Base-by-base conservation (phyloP, 306 rosid species). In the Vigna reflexopilosa region DNA sequence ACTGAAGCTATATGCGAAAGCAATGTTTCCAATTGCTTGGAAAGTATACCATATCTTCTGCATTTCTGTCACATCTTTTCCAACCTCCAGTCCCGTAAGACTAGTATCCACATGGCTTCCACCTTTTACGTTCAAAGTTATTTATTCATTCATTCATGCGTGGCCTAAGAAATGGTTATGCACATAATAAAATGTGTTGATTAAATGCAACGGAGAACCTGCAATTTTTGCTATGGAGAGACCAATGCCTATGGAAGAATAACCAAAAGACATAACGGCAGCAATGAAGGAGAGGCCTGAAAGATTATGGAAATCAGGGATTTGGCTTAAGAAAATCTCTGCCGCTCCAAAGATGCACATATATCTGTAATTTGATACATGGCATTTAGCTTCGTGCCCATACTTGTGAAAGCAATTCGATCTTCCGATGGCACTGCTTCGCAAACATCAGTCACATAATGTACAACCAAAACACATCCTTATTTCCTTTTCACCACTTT, bases 191-290 rank as follows among this genome's bases (percentile, higher is more conserved):
- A 30, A 30, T 30, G 34, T 30, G 34, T 30, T 30, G 5, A 30
- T 30, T 30, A 30, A 30, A 30, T 30, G 34, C 34, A 30, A 30
- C 34, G 34, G 34, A 30, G 34, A 30, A 86, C 89, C 89, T 83
- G 89, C 85, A 73, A 86, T 40, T 63, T 69, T 86, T 58, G 85
- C 89, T 20, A 80, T 73, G 79, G 89, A 73, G 50, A 86, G 87
- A 50, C 62, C 85, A 50, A 86, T 10, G 5, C 84, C 82, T 13
- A 86, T 83, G 50, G 40, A 14, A 70, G 85, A 34, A 51, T 86
- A 86, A 57, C 87, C 75, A 70, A 83, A 50, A 13, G 89, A 86
- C 89, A 86, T 86, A 36, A 81, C 0, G 0, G 87, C 84, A 38
- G 89, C 85, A 42, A 86, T 0, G 70, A 70, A 0, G 17, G 87